Percentiles rank a stretch among this genome's conserved stretches.
phyloP scores from a whole-genome alignment of 208 protist species.

The Naegleria lovaniensis region DNA sequence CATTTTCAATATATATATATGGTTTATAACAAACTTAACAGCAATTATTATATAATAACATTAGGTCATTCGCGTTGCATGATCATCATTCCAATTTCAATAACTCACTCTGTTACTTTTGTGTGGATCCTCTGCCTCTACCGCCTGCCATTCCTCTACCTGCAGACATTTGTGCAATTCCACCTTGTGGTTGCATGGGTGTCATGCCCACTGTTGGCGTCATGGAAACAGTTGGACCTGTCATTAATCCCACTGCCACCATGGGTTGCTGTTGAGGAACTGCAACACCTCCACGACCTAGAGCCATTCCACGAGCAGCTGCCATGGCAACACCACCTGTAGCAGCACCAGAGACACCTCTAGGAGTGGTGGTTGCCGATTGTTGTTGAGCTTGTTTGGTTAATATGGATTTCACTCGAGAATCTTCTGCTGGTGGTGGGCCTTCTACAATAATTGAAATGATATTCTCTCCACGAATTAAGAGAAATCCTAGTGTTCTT shows the following conservation, averaged over 20 bases:
- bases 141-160: not conserved
- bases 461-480: constrained; percentile 72
- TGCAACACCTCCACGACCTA: not conserved
- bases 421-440: constrained; percentile 56
- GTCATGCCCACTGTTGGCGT: not conserved
- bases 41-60: too few relatives aligned
- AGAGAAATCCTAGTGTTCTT: constrained; percentile 62
- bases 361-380: not conserved
- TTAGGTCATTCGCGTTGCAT: too few relatives aligned
- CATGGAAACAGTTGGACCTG: not conserved
- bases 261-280: not conserved
- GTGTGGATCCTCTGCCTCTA: not conserved
- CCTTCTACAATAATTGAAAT: constrained; percentile 68
- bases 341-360: not conserved
- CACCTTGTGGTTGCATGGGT: not conserved
- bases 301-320: not conserved
- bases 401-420: constrained; percentile 23
- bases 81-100: too few relatives aligned
- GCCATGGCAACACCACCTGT: not conserved
- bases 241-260: not conserved
- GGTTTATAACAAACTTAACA: too few relatives aligned
- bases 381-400: not conserved
- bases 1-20: too few relatives aligned
- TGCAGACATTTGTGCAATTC: not conserved
- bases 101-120: not conserved